Conservation (phyloP, 768 basidiomycete genomes). For the Podaxis rugospora region DNA sequence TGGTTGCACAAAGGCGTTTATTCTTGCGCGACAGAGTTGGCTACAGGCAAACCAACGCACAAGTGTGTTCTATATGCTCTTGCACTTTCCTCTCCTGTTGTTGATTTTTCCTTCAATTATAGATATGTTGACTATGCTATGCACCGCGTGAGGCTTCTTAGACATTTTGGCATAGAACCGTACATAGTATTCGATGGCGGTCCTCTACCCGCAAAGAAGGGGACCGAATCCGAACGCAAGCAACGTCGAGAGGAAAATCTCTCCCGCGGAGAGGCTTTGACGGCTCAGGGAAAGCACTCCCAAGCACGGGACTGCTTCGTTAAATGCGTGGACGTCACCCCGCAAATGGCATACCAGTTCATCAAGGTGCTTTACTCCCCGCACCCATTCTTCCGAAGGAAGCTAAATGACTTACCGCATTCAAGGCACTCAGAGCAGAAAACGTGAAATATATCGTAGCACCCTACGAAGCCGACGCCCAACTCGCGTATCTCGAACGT, state of each 20-base stretch:
- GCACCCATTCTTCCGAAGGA: background rate
- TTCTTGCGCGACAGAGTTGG: constrained; percentile 86
- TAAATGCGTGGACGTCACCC: constrained; percentile 93
- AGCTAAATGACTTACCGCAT: background rate
- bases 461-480: constrained; percentile 98
- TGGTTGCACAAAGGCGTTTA: constrained; percentile 90
- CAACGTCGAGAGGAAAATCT: constrained; percentile 74
- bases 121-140: constrained; percentile 98
- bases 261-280: constrained; percentile 64
- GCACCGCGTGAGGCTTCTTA: constrained; percentile 83
- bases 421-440: constrained; percentile 81
- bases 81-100: background rate
- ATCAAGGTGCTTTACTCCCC: constrained; percentile 70
- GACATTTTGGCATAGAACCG: constrained; percentile 80
- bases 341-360: constrained; percentile 95
- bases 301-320: constrained; percentile 87
- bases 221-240: constrained; percentile 80
- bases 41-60: constrained; percentile 75
- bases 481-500: constrained; percentile 88
- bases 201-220: constrained; percentile 89
- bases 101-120: background rate
- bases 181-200: constrained; percentile 97
- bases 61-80: constrained; percentile 53
- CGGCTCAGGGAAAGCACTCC: constrained; percentile 70
- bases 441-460: constrained; percentile 84